These are phyloP conservation scores for Fonsecaea pugnacius DNA, from an alignment of 2,329 filamentous ascomycete genomes.

Conservation along the genomic window DNA sequence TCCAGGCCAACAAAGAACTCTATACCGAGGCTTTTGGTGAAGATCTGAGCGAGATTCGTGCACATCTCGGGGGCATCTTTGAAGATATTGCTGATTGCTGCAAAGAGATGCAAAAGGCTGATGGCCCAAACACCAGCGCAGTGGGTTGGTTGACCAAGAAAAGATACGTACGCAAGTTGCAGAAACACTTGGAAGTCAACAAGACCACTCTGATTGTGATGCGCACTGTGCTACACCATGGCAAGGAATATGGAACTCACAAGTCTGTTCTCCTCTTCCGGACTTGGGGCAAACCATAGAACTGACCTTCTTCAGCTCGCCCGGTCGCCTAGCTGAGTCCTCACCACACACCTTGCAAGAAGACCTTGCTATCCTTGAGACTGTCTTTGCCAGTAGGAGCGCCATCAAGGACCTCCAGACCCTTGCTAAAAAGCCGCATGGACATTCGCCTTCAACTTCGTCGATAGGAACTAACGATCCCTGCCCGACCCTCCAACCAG, in stretches of 20 bases:
- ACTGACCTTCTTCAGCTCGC: conserved; percentile 26
- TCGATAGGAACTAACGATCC: conserved; percentile 13
- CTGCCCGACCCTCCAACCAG: conserved; percentile 26
- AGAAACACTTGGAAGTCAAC: conserved; percentile 37
- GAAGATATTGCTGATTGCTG: conserved; percentile 38
- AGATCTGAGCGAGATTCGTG: conserved; percentile 35
- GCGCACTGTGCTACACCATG: conserved; percentile 38
- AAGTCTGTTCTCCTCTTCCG: conserved; percentile 24
- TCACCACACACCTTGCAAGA: conserved; percentile 34
- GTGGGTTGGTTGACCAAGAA: conserved; percentile 36
- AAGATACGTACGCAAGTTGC: conserved; percentile 33
- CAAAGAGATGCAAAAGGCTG: conserved; percentile 34
- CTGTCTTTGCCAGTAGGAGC: conserved; percentile 35
- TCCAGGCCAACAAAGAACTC: conserved; percentile 26
- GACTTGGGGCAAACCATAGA: background rate
- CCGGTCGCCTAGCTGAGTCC: conserved; percentile 31
- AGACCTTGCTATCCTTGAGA: conserved; percentile 36
- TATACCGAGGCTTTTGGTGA: conserved; percentile 37
- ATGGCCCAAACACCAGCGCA: conserved; percentile 22
- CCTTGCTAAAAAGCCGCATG: conserved; percentile 21
- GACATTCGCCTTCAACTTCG: conserved; percentile 22
- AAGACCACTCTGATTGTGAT: conserved; percentile 38
- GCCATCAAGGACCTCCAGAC: conserved; percentile 34
- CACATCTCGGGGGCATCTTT: conserved; percentile 33
- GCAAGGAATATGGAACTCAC: conserved; percentile 36